Conservation (phyloP, 192 early-diverging fungal species). For the Chytriomyces hyalinus region DNA sequence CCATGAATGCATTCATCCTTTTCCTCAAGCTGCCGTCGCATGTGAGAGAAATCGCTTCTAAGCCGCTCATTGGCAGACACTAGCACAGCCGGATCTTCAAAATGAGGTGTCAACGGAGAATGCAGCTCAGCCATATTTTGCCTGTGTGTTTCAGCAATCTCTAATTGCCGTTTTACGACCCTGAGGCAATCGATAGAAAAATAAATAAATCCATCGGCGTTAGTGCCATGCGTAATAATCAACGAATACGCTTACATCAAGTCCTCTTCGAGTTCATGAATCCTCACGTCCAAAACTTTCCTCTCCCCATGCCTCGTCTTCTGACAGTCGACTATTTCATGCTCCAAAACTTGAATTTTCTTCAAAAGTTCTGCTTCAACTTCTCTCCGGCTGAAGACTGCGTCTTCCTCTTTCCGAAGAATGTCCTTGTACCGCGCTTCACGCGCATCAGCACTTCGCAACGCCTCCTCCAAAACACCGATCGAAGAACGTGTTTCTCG, state of each 20-base stretch:
- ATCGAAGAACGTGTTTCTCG: background rate
- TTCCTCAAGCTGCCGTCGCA: constrained; percentile 16
- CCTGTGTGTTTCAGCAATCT: constrained; percentile 14
- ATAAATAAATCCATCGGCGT: background rate
- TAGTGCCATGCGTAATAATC: background rate
- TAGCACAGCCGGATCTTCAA: constrained; percentile 13
- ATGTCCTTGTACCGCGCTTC: constrained; percentile 4
- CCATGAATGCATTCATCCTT: constrained; percentile 13
- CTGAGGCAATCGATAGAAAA: background rate
- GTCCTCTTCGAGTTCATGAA: constrained; percentile 14
- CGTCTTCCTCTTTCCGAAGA: background rate
- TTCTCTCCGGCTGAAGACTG: background rate
- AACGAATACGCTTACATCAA: constrained; percentile 2
- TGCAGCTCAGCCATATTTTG: constrained; percentile 6
- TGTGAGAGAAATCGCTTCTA: constrained; percentile 13
- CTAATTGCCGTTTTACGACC: constrained; percentile 1
- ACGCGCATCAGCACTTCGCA: background rate
- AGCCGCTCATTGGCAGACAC: constrained; percentile 25
- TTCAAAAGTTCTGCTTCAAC: background rate
- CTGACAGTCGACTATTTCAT: constrained; percentile 17
- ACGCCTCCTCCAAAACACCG: background rate
- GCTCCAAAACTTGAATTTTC: background rate
- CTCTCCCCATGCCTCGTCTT: constrained; percentile 11
- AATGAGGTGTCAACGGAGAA: constrained; percentile 2
- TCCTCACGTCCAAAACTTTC: constrained; percentile 4